Percentiles rank a stretch among this genome's conserved stretches.
phyloP scores from a whole-genome alignment of 495 filamentous ascomycete genomes.

The Chaetomium cochliodes region DNA sequence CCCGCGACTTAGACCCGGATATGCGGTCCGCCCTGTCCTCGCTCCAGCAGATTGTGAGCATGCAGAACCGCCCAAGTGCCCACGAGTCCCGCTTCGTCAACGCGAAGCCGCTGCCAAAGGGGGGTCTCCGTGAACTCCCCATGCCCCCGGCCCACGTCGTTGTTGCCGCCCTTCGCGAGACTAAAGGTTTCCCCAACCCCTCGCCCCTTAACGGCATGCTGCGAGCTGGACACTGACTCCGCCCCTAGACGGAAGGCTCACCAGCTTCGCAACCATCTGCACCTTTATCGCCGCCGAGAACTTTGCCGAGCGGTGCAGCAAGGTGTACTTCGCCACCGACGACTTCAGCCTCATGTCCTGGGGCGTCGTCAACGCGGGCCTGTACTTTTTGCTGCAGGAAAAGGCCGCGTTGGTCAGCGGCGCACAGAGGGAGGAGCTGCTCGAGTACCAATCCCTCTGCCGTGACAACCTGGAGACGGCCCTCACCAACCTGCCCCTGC shows the following conservation, averaged over 20 bases:
- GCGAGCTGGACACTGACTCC: constrained; percentile 14
- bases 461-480: constrained; percentile 59
- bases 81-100: constrained; percentile 47
- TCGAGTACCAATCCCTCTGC: constrained; percentile 48
- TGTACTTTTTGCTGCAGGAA: constrained; percentile 59
- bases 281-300: constrained; percentile 50
- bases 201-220: background rate
- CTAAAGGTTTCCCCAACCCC: constrained; percentile 37
- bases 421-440: constrained; percentile 27
- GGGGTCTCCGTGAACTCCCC: constrained; percentile 49
- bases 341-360: constrained; percentile 56
- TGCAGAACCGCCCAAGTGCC: constrained; percentile 45
- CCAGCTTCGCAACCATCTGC: constrained; percentile 43
- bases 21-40: constrained; percentile 57
- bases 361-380: constrained; percentile 55
- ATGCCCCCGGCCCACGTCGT: constrained; percentile 57
- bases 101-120: constrained; percentile 44
- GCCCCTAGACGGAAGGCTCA: constrained; percentile 35
- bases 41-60: constrained; percentile 55
- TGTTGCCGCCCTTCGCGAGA: constrained; percentile 48
- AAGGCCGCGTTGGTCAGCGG: constrained; percentile 40
- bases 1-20: constrained; percentile 48
- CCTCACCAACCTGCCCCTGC: constrained; percentile 55
- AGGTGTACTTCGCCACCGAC: constrained; percentile 59
- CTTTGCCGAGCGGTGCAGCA: constrained; percentile 58